Base-by-base conservation (phyloP, 1,284 basidiomycete genomes). In the Psilocybe mexicana region DNA sequence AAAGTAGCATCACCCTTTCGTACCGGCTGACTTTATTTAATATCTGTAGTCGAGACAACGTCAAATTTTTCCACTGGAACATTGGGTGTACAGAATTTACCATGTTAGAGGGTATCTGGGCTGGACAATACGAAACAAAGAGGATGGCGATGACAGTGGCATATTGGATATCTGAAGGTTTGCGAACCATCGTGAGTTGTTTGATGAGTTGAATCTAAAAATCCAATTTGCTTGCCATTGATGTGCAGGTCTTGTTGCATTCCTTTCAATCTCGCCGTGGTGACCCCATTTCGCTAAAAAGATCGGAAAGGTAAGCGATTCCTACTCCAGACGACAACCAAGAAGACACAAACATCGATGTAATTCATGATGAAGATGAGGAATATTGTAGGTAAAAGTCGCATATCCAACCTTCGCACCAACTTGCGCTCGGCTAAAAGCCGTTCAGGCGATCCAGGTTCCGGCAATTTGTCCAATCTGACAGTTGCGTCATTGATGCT, bases 301-400 rank as follows among this genome's bases (percentile, higher is more conserved):
- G 43, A 36, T 3, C 10, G 45, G 44, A 23, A 5, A 26, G 14
- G 53, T 2, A 55, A 24, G 23, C n/a, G 25, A 7, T 26, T 6
- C 18, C 14, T 43, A n/a, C n/a, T n/a, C n/a, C n/a, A n/a, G n/a
- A n/a, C 36, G 43, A 24, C 8, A 24, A 38, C 33, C 11, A 46
- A n/a, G 43, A 24, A 42, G 54, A 48, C 43, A 62, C 55, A 55
- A 58, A 87, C 86, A 64, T 87, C 85, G 52, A 88, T 86, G 63
- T 86, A 87, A 63, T 88, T 88, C 82, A 88, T 81, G 56, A 88
- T 76, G 63, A 78, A 87, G 55, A 88, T 84, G 33, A 85, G 44
- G 46, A 84, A 77, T 54, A 88, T 81, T 0, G 82, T 84, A 0
- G 86, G 85, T 59, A 88, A 67, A 0, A 88, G 69, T 43, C 87